Conservation (phyloP, 345 rosid species). For the Iberis pinnata region DNA sequence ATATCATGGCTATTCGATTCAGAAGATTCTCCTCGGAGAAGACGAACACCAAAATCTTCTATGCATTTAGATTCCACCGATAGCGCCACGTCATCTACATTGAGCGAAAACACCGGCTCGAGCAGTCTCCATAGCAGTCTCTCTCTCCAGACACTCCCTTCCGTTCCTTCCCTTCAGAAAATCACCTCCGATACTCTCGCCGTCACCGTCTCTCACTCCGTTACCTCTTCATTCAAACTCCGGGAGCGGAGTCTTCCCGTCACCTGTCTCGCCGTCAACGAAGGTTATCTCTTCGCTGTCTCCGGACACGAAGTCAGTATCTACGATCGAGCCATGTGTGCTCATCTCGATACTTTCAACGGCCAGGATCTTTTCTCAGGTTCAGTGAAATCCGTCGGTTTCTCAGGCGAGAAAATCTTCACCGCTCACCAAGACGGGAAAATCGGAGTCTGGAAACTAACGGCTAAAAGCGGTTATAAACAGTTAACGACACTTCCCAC, state of each 20-base stretch:
- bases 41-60: conserved; percentile 15
- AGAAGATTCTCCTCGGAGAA: conserved; percentile 14
- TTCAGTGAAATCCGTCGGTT: conserved; percentile 52
- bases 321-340: conserved; percentile 44
- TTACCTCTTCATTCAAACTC: conserved; percentile 38
- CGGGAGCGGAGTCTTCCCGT: conserved; percentile 37
- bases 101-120: conserved; percentile 18
- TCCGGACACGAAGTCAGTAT: conserved; percentile 58
- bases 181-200: conserved; percentile 34
- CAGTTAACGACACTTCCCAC: conserved; percentile 61
- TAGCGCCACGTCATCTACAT: conserved; percentile 30
- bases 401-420: conserved; percentile 52
- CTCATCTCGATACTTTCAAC: conserved; percentile 43
- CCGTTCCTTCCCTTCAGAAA: conserved; percentile 69
- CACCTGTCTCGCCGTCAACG: conserved; percentile 56
- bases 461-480: conserved; percentile 38
- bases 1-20: conserved; percentile 40
- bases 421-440: conserved; percentile 83
- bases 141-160: conserved; percentile 75
- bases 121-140: conserved; percentile 56
- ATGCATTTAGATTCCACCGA: conserved; percentile 27
- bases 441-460: conserved; percentile 75
- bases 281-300: conserved; percentile 50
- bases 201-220: conserved; percentile 37
- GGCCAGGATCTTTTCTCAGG: conserved; percentile 50